These are phyloP conservation scores for Chrysosporium keratinophilum DNA, from an alignment of 2,329 filamentous ascomycete genomes.

Conservation along the genomic window DNA sequence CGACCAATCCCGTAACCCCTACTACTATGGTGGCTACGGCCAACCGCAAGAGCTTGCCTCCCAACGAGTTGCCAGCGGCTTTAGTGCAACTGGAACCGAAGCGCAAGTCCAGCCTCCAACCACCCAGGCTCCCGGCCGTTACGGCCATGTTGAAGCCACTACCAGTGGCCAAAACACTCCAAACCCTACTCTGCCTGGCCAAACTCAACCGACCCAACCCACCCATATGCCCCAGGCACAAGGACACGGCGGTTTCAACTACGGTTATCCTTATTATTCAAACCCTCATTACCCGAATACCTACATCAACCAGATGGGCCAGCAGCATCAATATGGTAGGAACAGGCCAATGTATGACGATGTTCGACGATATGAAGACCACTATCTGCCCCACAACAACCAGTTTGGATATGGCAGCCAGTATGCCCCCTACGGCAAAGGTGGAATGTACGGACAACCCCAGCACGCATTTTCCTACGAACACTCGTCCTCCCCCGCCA, in stretches of 20 bases:
- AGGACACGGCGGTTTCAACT: slow-evolving; percentile 48
- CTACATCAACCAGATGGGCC: slow-evolving; percentile 48
- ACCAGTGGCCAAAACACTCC: slow-evolving; percentile 87
- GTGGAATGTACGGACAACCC: slow-evolving; percentile 54
- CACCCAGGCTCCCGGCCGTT: slow-evolving; percentile 67
- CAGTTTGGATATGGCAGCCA: slow-evolving; percentile 48
- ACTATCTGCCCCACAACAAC: slow-evolving; percentile 37
- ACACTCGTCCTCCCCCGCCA: slow-evolving; percentile 54
- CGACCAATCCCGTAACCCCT: slow-evolving; percentile 62
- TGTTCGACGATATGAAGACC: slow-evolving; percentile 40
- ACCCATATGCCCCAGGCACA: slow-evolving; percentile 43
- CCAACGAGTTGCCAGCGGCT: slow-evolving; percentile 63
- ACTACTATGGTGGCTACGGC: slow-evolving; percentile 57
- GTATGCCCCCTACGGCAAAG: slow-evolving; percentile 44
- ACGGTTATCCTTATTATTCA: slow-evolving; percentile 50
- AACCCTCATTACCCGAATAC: slow-evolving; percentile 50
- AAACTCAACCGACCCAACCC: slow-evolving; percentile 46
- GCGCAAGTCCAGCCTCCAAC: slow-evolving; percentile 49
- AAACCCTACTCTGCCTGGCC: slow-evolving; percentile 57
- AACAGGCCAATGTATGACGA: slow-evolving; percentile 43
- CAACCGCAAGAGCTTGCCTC: slow-evolving; percentile 64
- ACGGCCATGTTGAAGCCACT: slow-evolving; percentile 55
- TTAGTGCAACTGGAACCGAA: slow-evolving; percentile 52
- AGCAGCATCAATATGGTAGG: slow-evolving; percentile 37
- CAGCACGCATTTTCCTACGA: slow-evolving; percentile 55